These are phyloP conservation scores for Albugo laibachii DNA, from an alignment of 352 stramenopile species.

Conservation along the genomic window DNA sequence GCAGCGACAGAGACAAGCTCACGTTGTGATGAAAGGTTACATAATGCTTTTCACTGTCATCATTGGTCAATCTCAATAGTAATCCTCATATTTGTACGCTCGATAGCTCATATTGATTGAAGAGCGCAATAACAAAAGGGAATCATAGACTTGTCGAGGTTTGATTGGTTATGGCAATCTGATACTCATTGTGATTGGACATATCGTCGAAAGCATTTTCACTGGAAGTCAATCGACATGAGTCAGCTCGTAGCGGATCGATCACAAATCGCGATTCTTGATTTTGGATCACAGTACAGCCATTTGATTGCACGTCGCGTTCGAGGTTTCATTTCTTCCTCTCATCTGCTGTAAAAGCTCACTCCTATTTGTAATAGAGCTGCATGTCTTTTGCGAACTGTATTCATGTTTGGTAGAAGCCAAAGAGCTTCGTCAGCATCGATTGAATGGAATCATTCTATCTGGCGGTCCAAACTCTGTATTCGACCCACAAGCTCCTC, in stretches of 20 bases:
- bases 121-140: too few species aligned
- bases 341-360: neutral
- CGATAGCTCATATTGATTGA: too few species aligned
- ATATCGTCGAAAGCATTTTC: too few species aligned
- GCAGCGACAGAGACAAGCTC: too few species aligned
- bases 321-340: slow-evolving; percentile 28
- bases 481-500: slow-evolving; percentile 90
- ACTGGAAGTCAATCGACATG: slow-evolving; percentile 9
- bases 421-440: slow-evolving; percentile 83
- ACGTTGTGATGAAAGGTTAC: too few species aligned
- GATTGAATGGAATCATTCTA: slow-evolving; percentile 95
- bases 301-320: slow-evolving; percentile 98
- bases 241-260: slow-evolving; percentile 71
- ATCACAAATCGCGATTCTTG: slow-evolving; percentile 95
- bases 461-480: slow-evolving; percentile 92
- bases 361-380: slow-evolving; percentile 41
- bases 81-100: too few species aligned
- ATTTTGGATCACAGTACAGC: slow-evolving; percentile 99
- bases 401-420: slow-evolving; percentile 93
- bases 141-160: too few species aligned
- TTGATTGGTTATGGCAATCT: too few species aligned
- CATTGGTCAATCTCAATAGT: too few species aligned
- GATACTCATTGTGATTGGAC: too few species aligned
- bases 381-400: slow-evolving; percentile 98
- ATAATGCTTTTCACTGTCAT: too few species aligned